These are phyloP conservation scores for Neocallimastix lanati DNA, from an alignment of 192 early-diverging fungal species.

Conservation along the genomic window DNA sequence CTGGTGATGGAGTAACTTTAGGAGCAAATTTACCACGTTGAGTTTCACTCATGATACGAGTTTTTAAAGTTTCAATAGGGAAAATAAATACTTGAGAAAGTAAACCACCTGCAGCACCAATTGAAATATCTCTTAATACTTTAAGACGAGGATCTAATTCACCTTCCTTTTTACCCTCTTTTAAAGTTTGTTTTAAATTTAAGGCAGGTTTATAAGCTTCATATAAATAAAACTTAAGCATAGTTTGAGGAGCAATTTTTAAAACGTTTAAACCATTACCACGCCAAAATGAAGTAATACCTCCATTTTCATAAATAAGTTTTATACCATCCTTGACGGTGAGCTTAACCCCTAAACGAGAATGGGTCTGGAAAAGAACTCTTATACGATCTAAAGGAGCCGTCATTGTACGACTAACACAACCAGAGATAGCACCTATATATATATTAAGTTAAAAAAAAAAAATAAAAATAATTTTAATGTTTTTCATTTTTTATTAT, in stretches of 20 bases:
- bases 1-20: not conserved
- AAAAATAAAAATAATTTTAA: no score
- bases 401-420: conserved; percentile 47
- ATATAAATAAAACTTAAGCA: conserved; percentile 58
- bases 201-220: conserved; percentile 12
- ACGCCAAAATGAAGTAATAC: conserved; percentile 44
- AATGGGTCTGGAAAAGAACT: conserved; percentile 15
- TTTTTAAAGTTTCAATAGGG: conserved; percentile 58
- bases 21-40: not conserved
- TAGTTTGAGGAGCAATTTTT: conserved; percentile 59
- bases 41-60: conserved; percentile 49
- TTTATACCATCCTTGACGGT: conserved; percentile 17
- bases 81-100: conserved; percentile 55
- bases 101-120: conserved; percentile 54
- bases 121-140: not conserved
- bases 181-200: not conserved
- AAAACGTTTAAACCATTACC: conserved; percentile 62
- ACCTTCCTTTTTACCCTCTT: not conserved
- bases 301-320: conserved; percentile 44
- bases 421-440: conserved; percentile 47
- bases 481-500: no score
- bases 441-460: no score
- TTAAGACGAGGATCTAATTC: not conserved
- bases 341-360: conserved; percentile 1
- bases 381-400: conserved; percentile 55